Conservation (phyloP, 2,329 filamentous ascomycete genomes). For the Colletotrichum sp. region DNA sequence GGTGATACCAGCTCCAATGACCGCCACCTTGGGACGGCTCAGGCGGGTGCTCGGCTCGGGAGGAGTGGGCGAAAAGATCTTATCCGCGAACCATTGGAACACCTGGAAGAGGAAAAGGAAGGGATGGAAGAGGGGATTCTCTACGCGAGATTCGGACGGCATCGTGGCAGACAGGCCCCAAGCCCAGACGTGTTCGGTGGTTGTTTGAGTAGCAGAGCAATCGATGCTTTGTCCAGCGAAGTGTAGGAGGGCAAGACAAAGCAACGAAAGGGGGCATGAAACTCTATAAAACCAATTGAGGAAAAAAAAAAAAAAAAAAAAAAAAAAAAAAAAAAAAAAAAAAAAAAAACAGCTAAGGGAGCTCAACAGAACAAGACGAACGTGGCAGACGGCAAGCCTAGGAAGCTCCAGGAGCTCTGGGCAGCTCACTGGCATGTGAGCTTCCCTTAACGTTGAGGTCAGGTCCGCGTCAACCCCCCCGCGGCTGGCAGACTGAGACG, state of each 20-base stretch:
- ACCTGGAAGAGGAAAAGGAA: constrained; percentile 68
- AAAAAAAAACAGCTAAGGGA: background rate
- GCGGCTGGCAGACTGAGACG: background rate
- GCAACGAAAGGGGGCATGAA: background rate
- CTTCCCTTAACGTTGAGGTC: background rate
- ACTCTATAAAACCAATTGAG: background rate
- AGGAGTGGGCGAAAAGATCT: constrained; percentile 72
- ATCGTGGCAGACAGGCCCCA: constrained; percentile 27
- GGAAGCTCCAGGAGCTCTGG: constrained; percentile 15
- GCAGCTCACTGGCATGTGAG: constrained; percentile 11
- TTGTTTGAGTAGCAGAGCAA: background rate
- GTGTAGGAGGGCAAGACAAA: background rate
- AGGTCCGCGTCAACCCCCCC: background rate
- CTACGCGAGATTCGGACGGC: constrained; percentile 32
- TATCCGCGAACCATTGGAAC: constrained; percentile 67
- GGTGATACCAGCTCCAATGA: constrained; percentile 75
- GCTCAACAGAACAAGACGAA: background rate
- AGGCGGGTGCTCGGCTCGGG: constrained; percentile 63
- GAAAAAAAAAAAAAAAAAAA: background rate
- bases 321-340: background rate
- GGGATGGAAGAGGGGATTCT: constrained; percentile 53
- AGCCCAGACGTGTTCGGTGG: background rate
- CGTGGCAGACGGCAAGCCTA: background rate
- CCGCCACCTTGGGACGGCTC: constrained; percentile 68
- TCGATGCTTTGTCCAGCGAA: background rate